Evolutionary conservation across 257 asterid species (phyloP).

Genomic region (Jaltomata sinuosa): DNA sequence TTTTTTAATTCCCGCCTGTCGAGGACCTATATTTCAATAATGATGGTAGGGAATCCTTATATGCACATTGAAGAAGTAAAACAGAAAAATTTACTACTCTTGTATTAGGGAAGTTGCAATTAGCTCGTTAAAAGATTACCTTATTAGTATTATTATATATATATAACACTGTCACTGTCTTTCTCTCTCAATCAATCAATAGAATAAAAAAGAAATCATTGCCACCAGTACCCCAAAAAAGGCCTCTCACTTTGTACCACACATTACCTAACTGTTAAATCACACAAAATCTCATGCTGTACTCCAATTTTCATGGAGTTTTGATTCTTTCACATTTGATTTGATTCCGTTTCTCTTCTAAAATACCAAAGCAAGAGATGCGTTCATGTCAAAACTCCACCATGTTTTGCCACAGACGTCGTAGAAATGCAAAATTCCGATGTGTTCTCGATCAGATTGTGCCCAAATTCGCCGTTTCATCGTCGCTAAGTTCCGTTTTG

Average conservation of each 20-base stretch:
- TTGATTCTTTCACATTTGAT: neutral
- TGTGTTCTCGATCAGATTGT: too few relatives aligned
- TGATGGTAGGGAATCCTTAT: too few relatives aligned
- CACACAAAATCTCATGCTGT: neutral
- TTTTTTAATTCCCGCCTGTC: too few relatives aligned
- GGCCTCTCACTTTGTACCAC: neutral
- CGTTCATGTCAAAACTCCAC: slow-evolving; percentile 37
- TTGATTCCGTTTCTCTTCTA: neutral
- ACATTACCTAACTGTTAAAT: neutral
- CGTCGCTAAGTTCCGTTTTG: slow-evolving; percentile 53
- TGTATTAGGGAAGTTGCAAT: neutral
- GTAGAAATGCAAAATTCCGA: slow-evolving; percentile 32
- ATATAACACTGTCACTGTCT: neutral
- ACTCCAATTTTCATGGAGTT: neutral
- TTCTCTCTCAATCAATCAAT: neutral
- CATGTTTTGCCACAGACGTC: slow-evolving; percentile 34
- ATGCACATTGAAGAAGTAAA: neutral
- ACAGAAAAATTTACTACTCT: neutral
- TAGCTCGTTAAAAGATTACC: neutral
- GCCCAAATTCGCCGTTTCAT: slow-evolving; percentile 40
- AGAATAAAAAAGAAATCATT: neutral
- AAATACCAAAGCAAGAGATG: slow-evolving; percentile 13
- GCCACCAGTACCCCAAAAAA: neutral
- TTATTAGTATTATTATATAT: too few relatives aligned
- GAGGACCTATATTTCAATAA: too few relatives aligned